phyloP scores from a whole-genome alignment of 805 yeast species.

The Candida maris region DNA sequence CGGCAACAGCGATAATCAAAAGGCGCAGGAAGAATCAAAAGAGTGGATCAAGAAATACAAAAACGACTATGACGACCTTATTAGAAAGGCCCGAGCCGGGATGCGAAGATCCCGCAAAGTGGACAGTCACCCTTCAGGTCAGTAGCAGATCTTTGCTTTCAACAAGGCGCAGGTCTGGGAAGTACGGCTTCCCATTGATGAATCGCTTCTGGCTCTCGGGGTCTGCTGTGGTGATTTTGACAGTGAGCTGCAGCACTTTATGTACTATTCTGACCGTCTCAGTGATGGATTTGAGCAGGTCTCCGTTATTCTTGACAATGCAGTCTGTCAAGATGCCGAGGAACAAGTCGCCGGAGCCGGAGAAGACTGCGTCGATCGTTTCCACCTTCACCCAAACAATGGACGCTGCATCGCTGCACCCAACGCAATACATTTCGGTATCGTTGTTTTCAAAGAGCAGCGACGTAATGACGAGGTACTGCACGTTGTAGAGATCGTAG shows the following conservation, averaged over 20 bases:
- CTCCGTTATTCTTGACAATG: constrained; percentile 31
- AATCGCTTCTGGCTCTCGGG: constrained; percentile 4
- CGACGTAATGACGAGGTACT: constrained; percentile 58
- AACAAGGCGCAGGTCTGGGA: constrained; percentile 43
- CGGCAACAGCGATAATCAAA: constrained; percentile 18
- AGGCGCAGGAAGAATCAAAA: constrained; percentile 19
- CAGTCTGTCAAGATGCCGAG: constrained; percentile 56
- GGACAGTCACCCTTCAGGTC: background rate
- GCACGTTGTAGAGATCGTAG: constrained; percentile 40
- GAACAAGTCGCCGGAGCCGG: constrained; percentile 75
- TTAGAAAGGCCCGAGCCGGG: constrained; percentile 22
- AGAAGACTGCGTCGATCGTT: constrained; percentile 55
- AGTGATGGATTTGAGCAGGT: constrained; percentile 34
- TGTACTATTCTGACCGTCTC: constrained; percentile 40
- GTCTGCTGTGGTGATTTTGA: constrained; percentile 18
- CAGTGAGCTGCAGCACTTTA: constrained; percentile 40
- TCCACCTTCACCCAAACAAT: constrained; percentile 40
- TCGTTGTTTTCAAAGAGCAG: constrained; percentile 32
- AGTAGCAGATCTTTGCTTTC: constrained; percentile 34
- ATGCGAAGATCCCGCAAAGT: constrained; percentile 8
- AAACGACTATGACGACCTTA: constrained; percentile 22
- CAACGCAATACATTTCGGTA: constrained; percentile 36
- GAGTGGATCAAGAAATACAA: constrained; percentile 25
- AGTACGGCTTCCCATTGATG: constrained; percentile 20
- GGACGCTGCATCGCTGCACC: constrained; percentile 29